Conservation (phyloP, 1,284 basidiomycete species). For the Cyathus pygmaeus region DNA sequence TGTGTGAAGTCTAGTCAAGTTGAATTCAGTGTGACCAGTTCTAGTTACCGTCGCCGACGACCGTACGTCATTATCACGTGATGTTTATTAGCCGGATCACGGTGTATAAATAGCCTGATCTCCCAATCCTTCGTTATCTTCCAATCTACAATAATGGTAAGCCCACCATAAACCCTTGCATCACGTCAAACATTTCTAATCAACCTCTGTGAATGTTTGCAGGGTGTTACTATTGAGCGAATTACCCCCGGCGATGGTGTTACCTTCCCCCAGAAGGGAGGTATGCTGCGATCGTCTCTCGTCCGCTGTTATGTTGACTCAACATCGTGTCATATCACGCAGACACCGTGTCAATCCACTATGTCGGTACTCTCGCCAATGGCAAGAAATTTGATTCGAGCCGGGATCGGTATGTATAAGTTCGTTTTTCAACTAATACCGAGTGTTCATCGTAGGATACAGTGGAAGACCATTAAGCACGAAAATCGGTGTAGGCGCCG, state of each 20-base stretch:
- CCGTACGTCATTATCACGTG: too few relatives aligned
- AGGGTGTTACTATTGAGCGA: constrained; percentile 61
- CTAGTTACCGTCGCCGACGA: too few relatives aligned
- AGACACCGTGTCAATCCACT: constrained; percentile 73
- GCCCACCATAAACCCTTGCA: too few relatives aligned
- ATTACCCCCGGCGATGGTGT: constrained; percentile 55
- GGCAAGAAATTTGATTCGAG: constrained; percentile 79
- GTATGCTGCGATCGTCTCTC: constrained; percentile 41
- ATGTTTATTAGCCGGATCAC: too few relatives aligned
- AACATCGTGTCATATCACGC: too few relatives aligned
- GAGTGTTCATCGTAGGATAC: background rate
- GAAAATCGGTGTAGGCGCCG: constrained; percentile 81
- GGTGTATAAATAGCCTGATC: too few relatives aligned
- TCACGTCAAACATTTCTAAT: too few relatives aligned
- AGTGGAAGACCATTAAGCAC: constrained; percentile 76
- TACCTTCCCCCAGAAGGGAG: constrained; percentile 60
- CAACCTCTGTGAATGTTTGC: constrained; percentile 7
- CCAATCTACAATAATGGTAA: constrained; percentile 9
- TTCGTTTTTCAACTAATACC: background rate
- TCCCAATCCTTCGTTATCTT: constrained; percentile 11
- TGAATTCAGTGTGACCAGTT: too few relatives aligned
- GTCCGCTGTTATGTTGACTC: constrained; percentile 9
- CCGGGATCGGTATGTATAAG: constrained; percentile 65
- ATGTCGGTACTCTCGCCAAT: constrained; percentile 72
- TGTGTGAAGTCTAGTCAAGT: too few relatives aligned